Evolutionary conservation across 2,329 filamentous ascomycete species (phyloP).

Genomic region (Thielaviopsis populi): DNA sequence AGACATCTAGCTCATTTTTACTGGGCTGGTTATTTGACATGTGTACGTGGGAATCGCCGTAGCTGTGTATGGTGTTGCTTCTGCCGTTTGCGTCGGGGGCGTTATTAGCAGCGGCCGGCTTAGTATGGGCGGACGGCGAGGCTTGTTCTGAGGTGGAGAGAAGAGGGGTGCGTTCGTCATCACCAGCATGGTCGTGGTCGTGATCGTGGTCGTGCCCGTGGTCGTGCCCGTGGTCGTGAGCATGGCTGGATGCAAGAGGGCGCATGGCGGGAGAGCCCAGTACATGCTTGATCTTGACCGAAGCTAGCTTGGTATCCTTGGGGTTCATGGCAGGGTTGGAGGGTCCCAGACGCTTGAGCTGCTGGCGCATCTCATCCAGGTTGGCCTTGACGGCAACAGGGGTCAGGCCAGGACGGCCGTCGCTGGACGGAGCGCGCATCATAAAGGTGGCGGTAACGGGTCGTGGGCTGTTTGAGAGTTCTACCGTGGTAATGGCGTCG

Average conservation of each 20-base stretch:
- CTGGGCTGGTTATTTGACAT: not conserved
- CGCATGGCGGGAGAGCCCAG: conserved; percentile 19
- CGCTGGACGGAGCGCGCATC: conserved; percentile 40
- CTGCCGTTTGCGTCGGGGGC: conserved; percentile 12
- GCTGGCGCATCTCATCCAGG: conserved; percentile 46
- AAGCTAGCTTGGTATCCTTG: conserved; percentile 43
- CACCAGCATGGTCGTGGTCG: conserved; percentile 7
- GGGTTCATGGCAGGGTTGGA: conserved; percentile 53
- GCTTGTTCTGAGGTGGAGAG: conserved; percentile 13
- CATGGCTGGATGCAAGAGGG: not conserved
- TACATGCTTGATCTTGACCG: conserved; percentile 51
- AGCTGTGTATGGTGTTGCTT: conserved; percentile 5
- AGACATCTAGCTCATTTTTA: not conserved
- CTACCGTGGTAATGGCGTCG: not conserved
- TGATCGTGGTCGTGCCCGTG: conserved; percentile 16
- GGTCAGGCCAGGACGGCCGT: conserved; percentile 34
- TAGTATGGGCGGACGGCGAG: not conserved
- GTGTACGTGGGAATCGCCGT: conserved; percentile 1
- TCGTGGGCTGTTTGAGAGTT: conserved; percentile 11
- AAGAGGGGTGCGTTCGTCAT: conserved; percentile 23
- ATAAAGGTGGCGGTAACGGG: conserved; percentile 43
- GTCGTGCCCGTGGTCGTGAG: conserved; percentile 2
- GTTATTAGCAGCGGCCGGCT: conserved; percentile 20
- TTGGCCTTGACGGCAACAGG: conserved; percentile 44
- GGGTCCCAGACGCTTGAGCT: conserved; percentile 50